Evolutionary conservation across 345 rosid species (phyloP).

Genomic region (Cardamine occulta): DNA sequence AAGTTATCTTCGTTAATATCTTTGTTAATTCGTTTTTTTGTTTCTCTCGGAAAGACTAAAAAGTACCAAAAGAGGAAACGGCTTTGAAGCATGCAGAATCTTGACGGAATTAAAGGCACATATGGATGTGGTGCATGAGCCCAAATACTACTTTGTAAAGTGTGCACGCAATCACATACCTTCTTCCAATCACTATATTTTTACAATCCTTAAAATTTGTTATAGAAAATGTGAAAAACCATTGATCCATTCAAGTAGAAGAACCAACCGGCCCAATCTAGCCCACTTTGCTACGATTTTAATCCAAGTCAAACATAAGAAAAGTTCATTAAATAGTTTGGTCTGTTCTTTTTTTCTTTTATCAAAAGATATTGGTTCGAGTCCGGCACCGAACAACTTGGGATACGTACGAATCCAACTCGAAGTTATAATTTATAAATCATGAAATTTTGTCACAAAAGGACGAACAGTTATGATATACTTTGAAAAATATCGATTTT

Average conservation of each 20-base stretch:
- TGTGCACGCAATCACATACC: not conserved
- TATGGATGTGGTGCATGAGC: conserved; percentile 8
- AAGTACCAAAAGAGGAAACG: not conserved
- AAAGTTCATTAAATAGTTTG: not conserved
- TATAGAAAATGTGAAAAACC: not conserved
- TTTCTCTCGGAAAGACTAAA: not conserved
- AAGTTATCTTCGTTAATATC: no score
- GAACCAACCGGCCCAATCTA: conserved; percentile 13
- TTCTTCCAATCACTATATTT: not conserved
- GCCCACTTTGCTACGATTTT: conserved; percentile 10
- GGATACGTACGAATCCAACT: conserved; percentile 4
- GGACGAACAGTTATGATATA: not conserved
- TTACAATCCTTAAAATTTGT: not conserved
- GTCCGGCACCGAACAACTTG: not conserved
- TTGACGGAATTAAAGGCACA: not conserved
- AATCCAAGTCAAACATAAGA: not conserved
- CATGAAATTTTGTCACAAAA: not conserved
- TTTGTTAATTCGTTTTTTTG: no score
- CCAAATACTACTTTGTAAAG: not conserved
- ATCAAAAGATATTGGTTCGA: not conserved
- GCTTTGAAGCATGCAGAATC: not conserved
- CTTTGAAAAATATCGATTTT: not conserved
- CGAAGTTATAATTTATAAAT: not conserved
- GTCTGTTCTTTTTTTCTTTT: not conserved
- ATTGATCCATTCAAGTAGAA: not conserved